Conservation (phyloP, 176 grass and related monocot species). For the Dendrocalamus sinicus region DNA sequence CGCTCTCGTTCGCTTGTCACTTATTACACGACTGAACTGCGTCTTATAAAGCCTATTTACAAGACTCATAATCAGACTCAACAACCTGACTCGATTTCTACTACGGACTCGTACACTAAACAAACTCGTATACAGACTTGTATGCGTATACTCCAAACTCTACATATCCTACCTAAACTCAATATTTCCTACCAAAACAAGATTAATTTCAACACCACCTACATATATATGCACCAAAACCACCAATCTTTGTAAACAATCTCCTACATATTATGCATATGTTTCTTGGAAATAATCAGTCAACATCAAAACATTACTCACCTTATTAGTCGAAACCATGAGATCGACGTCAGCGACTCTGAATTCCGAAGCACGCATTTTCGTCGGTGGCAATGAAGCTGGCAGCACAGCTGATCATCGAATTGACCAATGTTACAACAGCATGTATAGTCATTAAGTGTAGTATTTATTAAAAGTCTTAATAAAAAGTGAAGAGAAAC, state of each 20-base stretch:
- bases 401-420: constrained; percentile 4
- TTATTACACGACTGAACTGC: no score
- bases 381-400: constrained; percentile 40
- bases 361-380: constrained; percentile 18
- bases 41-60: no score
- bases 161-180: no score
- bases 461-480: background rate
- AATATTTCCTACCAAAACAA: no score
- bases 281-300: background rate
- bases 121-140: no score
- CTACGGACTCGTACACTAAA: no score
- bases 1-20: no score
- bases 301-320: background rate
- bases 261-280: background rate
- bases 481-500: background rate
- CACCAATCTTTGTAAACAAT: background rate
- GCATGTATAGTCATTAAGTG: background rate
- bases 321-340: background rate
- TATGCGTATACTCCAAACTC: no score
- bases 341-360: constrained; percentile 13
- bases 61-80: no score
- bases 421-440: background rate
- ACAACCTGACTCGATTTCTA: no score
- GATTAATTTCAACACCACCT: background rate
- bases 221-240: background rate